These are phyloP conservation scores for Leishmania turanica DNA, from an alignment of 208 protist genomes.

Conservation along the genomic window DNA sequence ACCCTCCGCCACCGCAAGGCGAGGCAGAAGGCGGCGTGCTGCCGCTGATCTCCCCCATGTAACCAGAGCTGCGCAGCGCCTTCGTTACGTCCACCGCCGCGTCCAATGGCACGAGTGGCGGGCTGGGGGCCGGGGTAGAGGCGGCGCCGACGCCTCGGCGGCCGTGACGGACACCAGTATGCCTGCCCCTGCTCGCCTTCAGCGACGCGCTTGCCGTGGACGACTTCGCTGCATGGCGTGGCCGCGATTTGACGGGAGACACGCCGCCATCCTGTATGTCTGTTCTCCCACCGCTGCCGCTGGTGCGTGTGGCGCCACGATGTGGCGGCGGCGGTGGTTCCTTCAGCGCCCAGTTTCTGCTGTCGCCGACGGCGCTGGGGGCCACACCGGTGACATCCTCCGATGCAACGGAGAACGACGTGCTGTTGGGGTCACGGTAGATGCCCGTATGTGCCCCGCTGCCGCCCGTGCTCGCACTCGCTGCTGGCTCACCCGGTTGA, in stretches of 20 bases:
- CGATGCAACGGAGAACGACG: not conserved
- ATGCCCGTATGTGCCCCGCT: constrained; percentile 23
- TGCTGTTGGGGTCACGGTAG: constrained; percentile 30
- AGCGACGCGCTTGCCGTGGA: not conserved
- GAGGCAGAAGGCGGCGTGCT: not conserved
- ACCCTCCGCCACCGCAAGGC: not conserved
- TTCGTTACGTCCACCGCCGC: not conserved
- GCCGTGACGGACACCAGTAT: not conserved
- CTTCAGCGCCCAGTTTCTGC: not conserved
- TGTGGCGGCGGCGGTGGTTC: not conserved
- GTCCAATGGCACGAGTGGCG: not conserved
- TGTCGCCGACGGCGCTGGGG: not conserved
- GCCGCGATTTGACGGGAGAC: constrained; percentile 1
- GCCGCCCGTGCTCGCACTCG: constrained; percentile 7
- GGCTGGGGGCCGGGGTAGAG: not conserved
- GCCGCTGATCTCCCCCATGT: not conserved
- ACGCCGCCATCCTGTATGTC: not conserved
- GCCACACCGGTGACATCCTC: not conserved
- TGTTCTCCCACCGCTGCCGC: not conserved
- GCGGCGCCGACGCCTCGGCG: not conserved
- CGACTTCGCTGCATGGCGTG: constrained; percentile 4
- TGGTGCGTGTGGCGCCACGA: not conserved
- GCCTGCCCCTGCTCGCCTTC: not conserved
- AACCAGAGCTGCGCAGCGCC: not conserved
- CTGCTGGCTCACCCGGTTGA: constrained; percentile 11